These are phyloP conservation scores for Xerocomus nothofagi DNA, from an alignment of 1,284 basidiomycete genomes.

Conservation along the genomic window DNA sequence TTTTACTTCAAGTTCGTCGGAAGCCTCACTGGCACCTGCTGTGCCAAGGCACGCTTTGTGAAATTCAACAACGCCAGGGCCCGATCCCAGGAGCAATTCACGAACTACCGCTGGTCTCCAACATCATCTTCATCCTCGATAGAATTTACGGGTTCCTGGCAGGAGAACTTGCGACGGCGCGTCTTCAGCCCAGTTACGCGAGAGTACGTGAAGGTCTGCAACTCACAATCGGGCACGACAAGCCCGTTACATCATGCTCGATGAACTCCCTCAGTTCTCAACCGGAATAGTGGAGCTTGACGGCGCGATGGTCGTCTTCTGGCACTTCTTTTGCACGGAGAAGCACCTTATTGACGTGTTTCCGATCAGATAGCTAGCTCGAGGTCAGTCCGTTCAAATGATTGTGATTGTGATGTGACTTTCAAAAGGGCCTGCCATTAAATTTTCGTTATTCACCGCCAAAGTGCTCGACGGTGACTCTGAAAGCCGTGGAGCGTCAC, in stretches of 20 bases:
- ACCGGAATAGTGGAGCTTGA: background rate
- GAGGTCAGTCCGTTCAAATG: constrained; percentile 5
- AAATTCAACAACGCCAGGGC: no score
- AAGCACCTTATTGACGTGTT: constrained; percentile 9
- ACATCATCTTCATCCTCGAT: no score
- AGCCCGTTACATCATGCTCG: background rate
- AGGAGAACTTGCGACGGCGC: background rate
- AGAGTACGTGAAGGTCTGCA: constrained; percentile 10
- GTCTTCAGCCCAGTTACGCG: constrained; percentile 8
- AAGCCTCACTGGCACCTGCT: no score
- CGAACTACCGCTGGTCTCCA: no score
- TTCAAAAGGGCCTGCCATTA: background rate
- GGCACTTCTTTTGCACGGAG: background rate
- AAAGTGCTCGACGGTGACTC: no score
- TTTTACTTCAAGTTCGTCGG: no score
- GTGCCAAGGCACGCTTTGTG: no score
- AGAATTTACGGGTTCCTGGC: no score
- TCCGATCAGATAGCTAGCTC: constrained; percentile 1
- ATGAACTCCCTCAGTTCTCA: background rate
- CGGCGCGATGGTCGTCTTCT: constrained; percentile 5
- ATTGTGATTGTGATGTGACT: constrained; percentile 1
- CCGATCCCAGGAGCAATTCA: no score
- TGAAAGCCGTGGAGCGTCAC: no score
- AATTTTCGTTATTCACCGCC: constrained; percentile 3
- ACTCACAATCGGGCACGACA: no score